Percentiles rank a stretch among this genome's conserved stretches.
These are phyloP conservation scores for Neostapfia colusana DNA, from an alignment of 176 grass and related monocot species.

Conservation along the genomic window DNA sequence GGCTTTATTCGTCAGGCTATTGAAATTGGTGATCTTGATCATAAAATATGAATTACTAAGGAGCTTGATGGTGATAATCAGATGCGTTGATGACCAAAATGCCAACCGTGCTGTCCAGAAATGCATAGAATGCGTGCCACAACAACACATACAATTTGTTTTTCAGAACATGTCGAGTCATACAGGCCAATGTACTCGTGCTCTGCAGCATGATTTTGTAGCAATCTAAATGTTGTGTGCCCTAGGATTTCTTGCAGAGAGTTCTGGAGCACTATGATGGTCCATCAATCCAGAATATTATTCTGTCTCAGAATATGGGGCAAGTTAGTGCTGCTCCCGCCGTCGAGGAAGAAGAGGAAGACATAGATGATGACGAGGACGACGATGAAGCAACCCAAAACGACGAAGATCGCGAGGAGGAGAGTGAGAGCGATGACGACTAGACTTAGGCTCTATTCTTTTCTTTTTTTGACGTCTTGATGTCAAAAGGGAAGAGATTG, in stretches of 20 bases:
- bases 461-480: too few species aligned
- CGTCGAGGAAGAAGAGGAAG: too few species aligned
- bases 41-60: background rate
- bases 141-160: conserved; percentile 10
- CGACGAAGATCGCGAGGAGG: too few species aligned
- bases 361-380: too few species aligned
- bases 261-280: conserved; percentile 5
- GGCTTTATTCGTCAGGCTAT: background rate
- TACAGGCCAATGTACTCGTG: background rate
- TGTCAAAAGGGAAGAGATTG: too few species aligned
- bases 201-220: background rate
- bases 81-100: conserved; percentile 22
- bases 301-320: conserved; percentile 14
- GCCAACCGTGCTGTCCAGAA: conserved; percentile 23
- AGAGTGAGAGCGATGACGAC: too few species aligned
- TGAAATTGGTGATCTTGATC: conserved; percentile 12
- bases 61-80: background rate
- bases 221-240: background rate
- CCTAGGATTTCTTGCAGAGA: background rate
- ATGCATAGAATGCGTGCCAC: conserved; percentile 15
- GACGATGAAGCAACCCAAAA: too few species aligned
- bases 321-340: too few species aligned
- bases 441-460: too few species aligned
- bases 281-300: background rate
- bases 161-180: background rate